Conservation (phyloP, 2,329 filamentous ascomycete genomes). For the Diaporthe sp. region DNA sequence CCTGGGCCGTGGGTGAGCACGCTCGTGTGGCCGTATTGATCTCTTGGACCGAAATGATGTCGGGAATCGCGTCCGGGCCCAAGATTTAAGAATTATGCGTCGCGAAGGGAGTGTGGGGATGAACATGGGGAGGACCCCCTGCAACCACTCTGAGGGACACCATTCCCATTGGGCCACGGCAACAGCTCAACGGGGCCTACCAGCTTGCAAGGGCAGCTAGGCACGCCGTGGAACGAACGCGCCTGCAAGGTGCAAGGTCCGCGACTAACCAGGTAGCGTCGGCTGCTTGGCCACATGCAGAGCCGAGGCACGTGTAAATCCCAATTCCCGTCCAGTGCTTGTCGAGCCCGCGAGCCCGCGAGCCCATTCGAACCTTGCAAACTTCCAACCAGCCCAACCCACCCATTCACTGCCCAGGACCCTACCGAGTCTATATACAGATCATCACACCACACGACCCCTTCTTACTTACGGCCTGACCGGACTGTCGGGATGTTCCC, state of each 20-base stretch:
- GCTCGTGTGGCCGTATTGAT: constrained; percentile 23
- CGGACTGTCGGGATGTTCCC: constrained; percentile 16
- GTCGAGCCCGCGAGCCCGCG: neutral
- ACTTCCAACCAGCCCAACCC: neutral
- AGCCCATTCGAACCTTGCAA: constrained; percentile 1
- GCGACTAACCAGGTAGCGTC: constrained; percentile 7
- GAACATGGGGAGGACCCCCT: constrained; percentile 2
- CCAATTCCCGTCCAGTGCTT: neutral
- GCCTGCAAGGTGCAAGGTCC: constrained; percentile 10
- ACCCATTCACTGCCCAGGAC: constrained; percentile 5
- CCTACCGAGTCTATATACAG: constrained; percentile 20
- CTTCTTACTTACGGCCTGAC: neutral
- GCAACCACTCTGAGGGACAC: constrained; percentile 13
- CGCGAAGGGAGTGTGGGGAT: constrained; percentile 19
- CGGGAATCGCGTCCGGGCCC: constrained; percentile 14
- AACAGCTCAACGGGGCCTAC: neutral
- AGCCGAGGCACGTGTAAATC: constrained; percentile 34
- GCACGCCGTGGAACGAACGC: constrained; percentile 9
- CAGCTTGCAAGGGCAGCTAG: constrained; percentile 2
- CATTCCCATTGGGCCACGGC: neutral
- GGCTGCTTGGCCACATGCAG: constrained; percentile 6
- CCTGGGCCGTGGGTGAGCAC: constrained; percentile 10
- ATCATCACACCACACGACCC: constrained; percentile 15
- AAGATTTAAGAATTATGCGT: constrained; percentile 25
- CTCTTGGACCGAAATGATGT: constrained; percentile 18